Base-by-base conservation (phyloP, 192 early-diverging fungal species). In the Paraglomus occultum region DNA sequence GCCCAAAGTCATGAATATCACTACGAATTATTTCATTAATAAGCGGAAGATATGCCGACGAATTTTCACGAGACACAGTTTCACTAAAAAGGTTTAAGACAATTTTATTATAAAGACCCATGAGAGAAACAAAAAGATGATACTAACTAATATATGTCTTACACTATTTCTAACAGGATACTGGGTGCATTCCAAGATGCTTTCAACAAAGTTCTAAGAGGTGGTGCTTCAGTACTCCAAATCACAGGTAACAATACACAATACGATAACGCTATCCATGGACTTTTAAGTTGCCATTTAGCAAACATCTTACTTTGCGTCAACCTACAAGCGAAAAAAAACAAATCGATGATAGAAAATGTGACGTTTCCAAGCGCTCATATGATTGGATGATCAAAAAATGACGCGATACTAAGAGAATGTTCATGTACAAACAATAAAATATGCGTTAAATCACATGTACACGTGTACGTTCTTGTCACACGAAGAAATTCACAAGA, bases 101-200 rank as follows among this genome's bases (percentile, higher is more conserved):
- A 47, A n/a, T 20, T 8, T 42, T 60, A 45, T 48, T 60, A 1
- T 53, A 22, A 8, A 7, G 12, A n/a, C 20, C 39, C n/a, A 9
- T 3, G 59, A 51, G n/a, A 64, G 40, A 44, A 20, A 59, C 20
- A 23, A 50, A 42, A 51, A 63, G 15, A 40, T 54, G 22, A 8
- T 39, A 39, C 12, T 49, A 64, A 51, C 47, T 23, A 9, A 49
- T 10, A 15, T 44, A 17, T 23, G 3, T 64, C 87, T 73, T 92
- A 92, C 84, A 91, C 71, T 38, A 91, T 85, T 77, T 95, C 92
- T 12, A 94, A 83, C 0, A 84, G 67, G 39, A 91, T 77, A 23
- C 89, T 85, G 8, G 92, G 88, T 0, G 91, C 86, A 1, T 66
- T 71, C 85, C 93, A 93, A 45, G 80, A 72, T 6, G 87, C 74